These are phyloP conservation scores for Pseudogymnoascus sp. DNA, from an alignment of 2,329 filamentous ascomycete species.

Conservation along the genomic window DNA sequence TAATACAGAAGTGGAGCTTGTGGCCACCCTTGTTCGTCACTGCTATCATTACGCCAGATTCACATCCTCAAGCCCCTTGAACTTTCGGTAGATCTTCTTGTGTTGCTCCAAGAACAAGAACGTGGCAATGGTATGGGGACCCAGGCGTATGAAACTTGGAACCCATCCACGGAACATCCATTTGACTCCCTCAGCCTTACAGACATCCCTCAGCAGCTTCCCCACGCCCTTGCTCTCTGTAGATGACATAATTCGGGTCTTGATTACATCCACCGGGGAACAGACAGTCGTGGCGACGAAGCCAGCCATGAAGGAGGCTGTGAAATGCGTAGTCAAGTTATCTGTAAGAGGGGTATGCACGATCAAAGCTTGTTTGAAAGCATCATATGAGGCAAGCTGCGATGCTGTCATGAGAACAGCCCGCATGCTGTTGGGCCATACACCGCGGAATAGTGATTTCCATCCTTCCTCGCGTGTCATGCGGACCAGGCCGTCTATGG, in stretches of 20 bases:
- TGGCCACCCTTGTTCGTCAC: background rate
- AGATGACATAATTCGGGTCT: slow-evolving; percentile 78
- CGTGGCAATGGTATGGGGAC: slow-evolving; percentile 77
- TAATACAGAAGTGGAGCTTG: background rate
- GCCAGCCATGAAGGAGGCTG: slow-evolving; percentile 68
- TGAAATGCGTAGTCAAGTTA: slow-evolving; percentile 69
- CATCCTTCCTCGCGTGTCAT: slow-evolving; percentile 84
- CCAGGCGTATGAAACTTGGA: slow-evolving; percentile 61
- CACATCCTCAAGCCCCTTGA: slow-evolving; percentile 30
- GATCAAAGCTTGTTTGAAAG: slow-evolving; percentile 66
- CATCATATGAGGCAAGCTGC: slow-evolving; percentile 79
- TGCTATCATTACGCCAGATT: background rate
- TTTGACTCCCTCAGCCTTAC: slow-evolving; percentile 59
- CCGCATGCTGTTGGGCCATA: slow-evolving; percentile 73
- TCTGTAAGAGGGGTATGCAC: slow-evolving; percentile 59
- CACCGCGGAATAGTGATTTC: slow-evolving; percentile 70
- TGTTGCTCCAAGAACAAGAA: slow-evolving; percentile 84
- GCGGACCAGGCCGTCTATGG: slow-evolving; percentile 74
- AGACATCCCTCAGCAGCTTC: slow-evolving; percentile 58
- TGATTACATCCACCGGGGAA: slow-evolving; percentile 81
- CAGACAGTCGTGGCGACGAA: slow-evolving; percentile 80
- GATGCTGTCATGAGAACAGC: slow-evolving; percentile 83
- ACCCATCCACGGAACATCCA: slow-evolving; percentile 93
- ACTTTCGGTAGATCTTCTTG: slow-evolving; percentile 64
- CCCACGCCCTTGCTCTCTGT: slow-evolving; percentile 47